Conservation (phyloP, 352 stramenopile genomes). For the Pythium dissimile region DNA sequence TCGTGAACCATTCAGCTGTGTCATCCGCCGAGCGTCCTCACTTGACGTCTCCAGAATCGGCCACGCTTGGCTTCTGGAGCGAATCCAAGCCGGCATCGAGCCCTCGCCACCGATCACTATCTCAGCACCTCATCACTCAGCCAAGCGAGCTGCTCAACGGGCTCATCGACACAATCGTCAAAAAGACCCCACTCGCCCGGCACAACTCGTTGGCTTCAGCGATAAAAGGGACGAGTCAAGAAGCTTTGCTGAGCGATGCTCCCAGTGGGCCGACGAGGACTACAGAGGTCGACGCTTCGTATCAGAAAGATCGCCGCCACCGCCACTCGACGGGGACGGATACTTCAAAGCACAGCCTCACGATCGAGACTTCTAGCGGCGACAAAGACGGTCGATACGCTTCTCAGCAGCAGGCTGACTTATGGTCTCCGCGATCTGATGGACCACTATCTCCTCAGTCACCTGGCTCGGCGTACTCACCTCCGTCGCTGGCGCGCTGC, state of each 20-base stretch:
- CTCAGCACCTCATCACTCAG: conserved; percentile 71
- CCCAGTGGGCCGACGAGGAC: background rate
- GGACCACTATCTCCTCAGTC: conserved; percentile 50
- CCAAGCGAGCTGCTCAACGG: conserved; percentile 63
- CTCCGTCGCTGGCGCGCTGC: conserved; percentile 50
- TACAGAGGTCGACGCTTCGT: background rate
- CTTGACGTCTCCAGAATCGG: conserved; percentile 52
- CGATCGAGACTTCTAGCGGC: conserved; percentile 40
- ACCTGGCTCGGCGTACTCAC: conserved; percentile 51
- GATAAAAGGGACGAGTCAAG: conserved; percentile 21
- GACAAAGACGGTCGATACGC: conserved; percentile 8
- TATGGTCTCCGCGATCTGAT: conserved; percentile 66
- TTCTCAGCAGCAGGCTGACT: conserved; percentile 11
- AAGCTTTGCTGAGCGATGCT: conserved; percentile 28
- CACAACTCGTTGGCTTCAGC: conserved; percentile 21
- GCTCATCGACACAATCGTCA: conserved; percentile 65
- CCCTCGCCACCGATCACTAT: conserved; percentile 65
- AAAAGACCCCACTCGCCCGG: conserved; percentile 47
- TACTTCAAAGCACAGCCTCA: conserved; percentile 33
- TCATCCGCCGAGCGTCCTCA: conserved; percentile 34
- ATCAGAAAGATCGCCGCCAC: conserved; percentile 22
- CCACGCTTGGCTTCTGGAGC: conserved; percentile 80
- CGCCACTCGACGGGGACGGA: conserved; percentile 10
- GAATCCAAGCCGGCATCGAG: conserved; percentile 56
- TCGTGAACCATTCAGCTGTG: conserved; percentile 30